Base-by-base conservation (phyloP, 2,329 filamentous ascomycete species). In the Pseudocercospora eumusae region DNA sequence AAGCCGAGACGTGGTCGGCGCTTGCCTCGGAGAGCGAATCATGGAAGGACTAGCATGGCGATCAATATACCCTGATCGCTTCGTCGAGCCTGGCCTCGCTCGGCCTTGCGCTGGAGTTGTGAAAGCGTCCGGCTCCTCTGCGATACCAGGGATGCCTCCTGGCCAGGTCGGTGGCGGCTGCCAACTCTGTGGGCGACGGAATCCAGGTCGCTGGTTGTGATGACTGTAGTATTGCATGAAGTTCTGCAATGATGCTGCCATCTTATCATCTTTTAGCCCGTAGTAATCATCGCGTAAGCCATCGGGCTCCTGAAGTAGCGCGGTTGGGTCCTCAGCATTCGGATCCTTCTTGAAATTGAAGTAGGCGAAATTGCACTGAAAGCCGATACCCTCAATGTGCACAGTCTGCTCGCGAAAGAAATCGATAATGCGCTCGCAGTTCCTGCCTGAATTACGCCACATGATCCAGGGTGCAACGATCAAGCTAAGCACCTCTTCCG, bases 361-460 rank as follows among this genome's bases (percentile, higher is more conserved):
- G 36, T 96, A 92, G 2, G 95, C 95, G 78, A 97, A 98, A 0
- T 93, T 97, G 76, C 95, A 99, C 10, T 98, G 92, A 68, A 97
- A 93, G 21, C 95, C 95, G 36, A 99, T 84, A 0, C 95, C 95
- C 72, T 99, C 95, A 15, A 99, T 93, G 69, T 99, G 93, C 21
- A 99, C 88, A 0, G 95, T 98, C 69, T 98, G 97, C 74, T 99
- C 95, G 42, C 95, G 88, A 80, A 99, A 98, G 77, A 99, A 99
- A 77, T 99, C 95, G 62, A 98, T 88, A 66, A 99, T 89, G 62
- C 93, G 91, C 68, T 98, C 93, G 74, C 90, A 93, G 75, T 91
- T 96, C 69, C 88, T 89, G 0, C 93, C 92, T 33, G 98, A 82
- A 64, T 91, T 93, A 73, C 91, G 89, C 78, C 93, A 90, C 11